Evolutionary conservation across 768 basidiomycete species (phyloP).

Genomic region (Termitomyces sp.): DNA sequence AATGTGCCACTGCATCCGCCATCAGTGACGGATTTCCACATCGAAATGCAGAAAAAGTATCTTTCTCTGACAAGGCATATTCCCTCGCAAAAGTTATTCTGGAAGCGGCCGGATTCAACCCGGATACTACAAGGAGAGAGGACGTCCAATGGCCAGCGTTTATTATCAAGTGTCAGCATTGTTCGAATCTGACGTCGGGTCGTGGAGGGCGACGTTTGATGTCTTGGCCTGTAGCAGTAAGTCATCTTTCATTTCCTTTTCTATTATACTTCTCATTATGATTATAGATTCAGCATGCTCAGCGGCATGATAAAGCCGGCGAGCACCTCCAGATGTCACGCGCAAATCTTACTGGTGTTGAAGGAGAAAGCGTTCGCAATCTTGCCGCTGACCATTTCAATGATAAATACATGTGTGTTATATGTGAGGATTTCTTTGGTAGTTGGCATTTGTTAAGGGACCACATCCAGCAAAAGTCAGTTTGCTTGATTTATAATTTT

Average conservation of each 20-base stretch:
- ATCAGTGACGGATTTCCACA: no score
- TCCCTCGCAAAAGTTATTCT: not conserved
- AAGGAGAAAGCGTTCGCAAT: not conserved
- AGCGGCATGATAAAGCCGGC: not conserved
- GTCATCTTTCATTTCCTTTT: not conserved
- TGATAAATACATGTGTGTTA: no score
- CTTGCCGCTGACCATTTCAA: no score
- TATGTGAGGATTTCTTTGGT: no score
- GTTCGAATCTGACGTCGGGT: not conserved
- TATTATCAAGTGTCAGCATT: conserved; percentile 3
- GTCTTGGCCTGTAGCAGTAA: conserved; percentile 6
- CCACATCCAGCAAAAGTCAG: no score
- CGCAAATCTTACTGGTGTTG: not conserved
- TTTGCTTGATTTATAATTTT: no score
- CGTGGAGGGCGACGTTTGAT: not conserved
- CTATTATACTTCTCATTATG: not conserved
- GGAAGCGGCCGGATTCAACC: conserved; percentile 4
- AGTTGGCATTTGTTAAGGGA: no score
- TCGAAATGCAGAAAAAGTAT: not conserved
- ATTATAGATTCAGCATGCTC: not conserved
- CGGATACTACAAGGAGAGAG: not conserved
- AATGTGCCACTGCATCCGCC: not conserved
- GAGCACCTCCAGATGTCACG: not conserved
- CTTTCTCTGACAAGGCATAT: not conserved
- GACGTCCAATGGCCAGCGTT: conserved; percentile 1